These are phyloP conservation scores for Apiotrichum laibachii DNA, from an alignment of 1,284 basidiomycete genomes.

Conservation along the genomic window DNA sequence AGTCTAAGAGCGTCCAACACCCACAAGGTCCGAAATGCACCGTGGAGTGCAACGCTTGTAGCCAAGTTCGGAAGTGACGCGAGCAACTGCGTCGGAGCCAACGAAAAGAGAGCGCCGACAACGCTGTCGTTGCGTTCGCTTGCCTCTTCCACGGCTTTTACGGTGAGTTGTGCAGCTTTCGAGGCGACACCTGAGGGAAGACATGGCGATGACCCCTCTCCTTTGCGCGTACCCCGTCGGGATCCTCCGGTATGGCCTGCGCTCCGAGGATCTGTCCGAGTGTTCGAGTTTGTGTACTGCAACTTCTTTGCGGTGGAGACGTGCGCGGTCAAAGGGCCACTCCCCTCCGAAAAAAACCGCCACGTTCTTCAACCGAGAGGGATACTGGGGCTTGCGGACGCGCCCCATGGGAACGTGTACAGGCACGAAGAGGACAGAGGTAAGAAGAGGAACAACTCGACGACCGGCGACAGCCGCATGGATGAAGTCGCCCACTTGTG, in stretches of 20 bases:
- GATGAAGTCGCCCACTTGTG: no score
- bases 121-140: constrained; percentile 19
- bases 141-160: constrained; percentile 48
- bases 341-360: constrained; percentile 47
- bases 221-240: constrained; percentile 23
- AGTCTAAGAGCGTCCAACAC: no score
- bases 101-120: constrained; percentile 14
- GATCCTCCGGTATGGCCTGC: constrained; percentile 50
- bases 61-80: no score
- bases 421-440: constrained; percentile 1
- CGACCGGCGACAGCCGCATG: no score
- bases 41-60: no score
- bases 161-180: constrained; percentile 23
- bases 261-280: constrained; percentile 67
- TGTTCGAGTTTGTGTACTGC: constrained; percentile 48
- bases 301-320: constrained; percentile 48
- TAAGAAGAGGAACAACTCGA: background rate
- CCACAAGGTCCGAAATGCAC: no score
- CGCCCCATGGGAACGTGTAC: constrained; percentile 1
- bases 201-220: constrained; percentile 48
- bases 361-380: constrained; percentile 25
- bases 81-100: constrained; percentile 1
- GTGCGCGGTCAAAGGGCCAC: constrained; percentile 23
- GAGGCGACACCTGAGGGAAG: constrained; percentile 45
- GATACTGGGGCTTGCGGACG: constrained; percentile 20